phyloP scores from a whole-genome alignment of 257 asterid species.

The Solanum okadae region DNA sequence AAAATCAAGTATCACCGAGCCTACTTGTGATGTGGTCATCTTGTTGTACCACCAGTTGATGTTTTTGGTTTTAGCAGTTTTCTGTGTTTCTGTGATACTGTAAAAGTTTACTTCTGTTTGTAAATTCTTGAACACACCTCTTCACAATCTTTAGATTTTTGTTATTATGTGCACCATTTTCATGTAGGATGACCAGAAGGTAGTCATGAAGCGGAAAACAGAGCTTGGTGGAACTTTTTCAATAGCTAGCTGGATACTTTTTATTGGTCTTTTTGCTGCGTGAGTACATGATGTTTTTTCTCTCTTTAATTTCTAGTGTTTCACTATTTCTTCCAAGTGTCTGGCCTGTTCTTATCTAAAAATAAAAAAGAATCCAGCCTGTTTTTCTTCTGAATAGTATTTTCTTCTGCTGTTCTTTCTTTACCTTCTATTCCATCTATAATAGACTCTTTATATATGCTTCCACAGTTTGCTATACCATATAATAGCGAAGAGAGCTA shows the following conservation, averaged over 20 bases:
- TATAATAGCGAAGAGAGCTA: slow-evolving; percentile 61
- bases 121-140: neutral
- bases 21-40: neutral
- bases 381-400: neutral
- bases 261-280: slow-evolving; percentile 86
- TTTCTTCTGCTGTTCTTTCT: neutral
- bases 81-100: neutral
- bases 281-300: slow-evolving; percentile 32
- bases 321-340: neutral
- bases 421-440: neutral
- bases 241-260: slow-evolving; percentile 84
- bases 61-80: neutral
- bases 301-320: neutral
- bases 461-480: slow-evolving; percentile 83
- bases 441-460: neutral
- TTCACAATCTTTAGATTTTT: neutral
- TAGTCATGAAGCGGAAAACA: slow-evolving; percentile 75
- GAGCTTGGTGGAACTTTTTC: slow-evolving; percentile 96
- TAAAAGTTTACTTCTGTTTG: neutral
- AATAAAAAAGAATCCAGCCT: neutral
- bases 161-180: neutral
- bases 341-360: neutral
- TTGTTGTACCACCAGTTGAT: neutral
- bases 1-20: neutral
- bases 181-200: slow-evolving; percentile 53